Base-by-base conservation (phyloP, 805 yeast species). In the Kregervanrija pseudodelftensis region DNA sequence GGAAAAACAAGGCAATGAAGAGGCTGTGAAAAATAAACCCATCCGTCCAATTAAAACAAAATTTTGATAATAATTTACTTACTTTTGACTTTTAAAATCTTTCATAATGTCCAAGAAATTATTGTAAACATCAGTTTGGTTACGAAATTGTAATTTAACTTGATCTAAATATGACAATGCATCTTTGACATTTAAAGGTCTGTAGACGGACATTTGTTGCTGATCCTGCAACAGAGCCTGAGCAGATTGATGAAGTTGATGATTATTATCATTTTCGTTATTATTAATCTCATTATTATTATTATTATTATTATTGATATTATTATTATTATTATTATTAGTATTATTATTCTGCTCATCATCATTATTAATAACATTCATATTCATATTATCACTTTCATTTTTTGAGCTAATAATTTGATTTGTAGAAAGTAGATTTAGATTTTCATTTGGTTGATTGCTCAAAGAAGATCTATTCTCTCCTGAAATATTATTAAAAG, bases 51-150 rank as follows among this genome's bases (percentile, higher is more conserved):
- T 22, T 22, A 22, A 8, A 22, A 22, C 8, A 22, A 7, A 22
- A 22, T 22, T 22, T 22, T 22, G 28, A 22, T 22, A 22, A 22
- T 22, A 22, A 13, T 13, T 51, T 42, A 70, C 79, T 49, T 65
- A 74, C 80, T 80, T 79, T 68, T 91, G 97, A 43, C 95, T 83
- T 70, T 95, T 95, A 70, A 93, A 95, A 61, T 95, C 99, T 69
- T 95, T 95, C 99, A 93, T 93, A 52, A 93, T 91, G 61, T 93
- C 99, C 59, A 93, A 73, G 59, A 95, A 93, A 64, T 86, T 89
- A 65, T 93, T 93, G 72, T 93, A 93, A 37, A 93, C 95, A 57
- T 90, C 97, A 0, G 98, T 95, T 66, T 91, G 95, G 52, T 81
- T 77, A 63, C 78, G 84, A 66, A 93, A 93, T 63, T 90, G 97